phyloP scores from a whole-genome alignment of 2,329 filamentous ascomycete genomes.

The Pyrenochaeta sp. region DNA sequence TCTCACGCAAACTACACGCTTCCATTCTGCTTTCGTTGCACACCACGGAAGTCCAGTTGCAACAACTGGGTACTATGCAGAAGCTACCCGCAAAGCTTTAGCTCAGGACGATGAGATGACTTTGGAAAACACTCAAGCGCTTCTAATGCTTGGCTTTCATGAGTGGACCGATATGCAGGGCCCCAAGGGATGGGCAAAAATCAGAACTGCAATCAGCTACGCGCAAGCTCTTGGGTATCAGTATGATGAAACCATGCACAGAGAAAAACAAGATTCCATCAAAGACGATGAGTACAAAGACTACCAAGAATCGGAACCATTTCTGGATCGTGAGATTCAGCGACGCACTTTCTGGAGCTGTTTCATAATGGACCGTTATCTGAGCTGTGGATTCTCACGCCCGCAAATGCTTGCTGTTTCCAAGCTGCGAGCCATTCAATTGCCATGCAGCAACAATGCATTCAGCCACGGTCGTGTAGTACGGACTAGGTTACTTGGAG shows the following conservation, averaged over 20 bases:
- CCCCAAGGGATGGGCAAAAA: constrained; percentile 69
- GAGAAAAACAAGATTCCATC: constrained; percentile 19
- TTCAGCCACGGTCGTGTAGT: constrained; percentile 70
- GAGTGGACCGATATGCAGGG: constrained; percentile 73
- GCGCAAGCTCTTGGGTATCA: constrained; percentile 55
- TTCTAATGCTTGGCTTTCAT: constrained; percentile 74
- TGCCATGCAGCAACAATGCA: constrained; percentile 71
- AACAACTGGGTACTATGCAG: constrained; percentile 69
- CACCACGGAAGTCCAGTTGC: constrained; percentile 16
- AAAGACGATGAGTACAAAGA: constrained; percentile 12
- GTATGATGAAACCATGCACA: constrained; percentile 34
- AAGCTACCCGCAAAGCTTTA: constrained; percentile 62
- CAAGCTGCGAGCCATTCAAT: constrained; percentile 66
- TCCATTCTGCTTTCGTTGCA: constrained; percentile 62
- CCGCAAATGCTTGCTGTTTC: constrained; percentile 66
- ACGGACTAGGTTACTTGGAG: constrained; percentile 45
- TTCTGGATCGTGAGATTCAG: constrained; percentile 68
- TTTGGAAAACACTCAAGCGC: constrained; percentile 70
- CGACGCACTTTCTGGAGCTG: constrained; percentile 78
- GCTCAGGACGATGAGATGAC: constrained; percentile 50
- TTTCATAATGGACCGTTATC: constrained; percentile 73
- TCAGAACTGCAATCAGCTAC: constrained; percentile 66
- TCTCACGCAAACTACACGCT: constrained; percentile 72
- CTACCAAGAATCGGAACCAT: constrained; percentile 49
- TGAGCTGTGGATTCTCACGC: constrained; percentile 69